Conservation (phyloP, 192 early-diverging fungal species). For the Coemansia sp. region DNA sequence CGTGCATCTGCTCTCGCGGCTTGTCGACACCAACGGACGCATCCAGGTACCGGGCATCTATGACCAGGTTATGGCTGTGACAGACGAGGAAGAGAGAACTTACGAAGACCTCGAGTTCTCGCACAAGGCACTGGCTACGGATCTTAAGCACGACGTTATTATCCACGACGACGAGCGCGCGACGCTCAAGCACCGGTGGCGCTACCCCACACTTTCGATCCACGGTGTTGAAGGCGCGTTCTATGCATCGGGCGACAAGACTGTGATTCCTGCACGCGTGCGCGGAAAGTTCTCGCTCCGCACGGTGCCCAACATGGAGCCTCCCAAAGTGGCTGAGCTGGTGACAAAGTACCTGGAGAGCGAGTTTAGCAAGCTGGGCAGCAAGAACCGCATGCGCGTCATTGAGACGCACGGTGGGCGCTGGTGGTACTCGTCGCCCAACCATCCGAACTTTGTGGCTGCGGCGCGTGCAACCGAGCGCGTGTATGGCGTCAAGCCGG, state of each 20-base stretch:
- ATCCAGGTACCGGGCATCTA: conserved; percentile 91
- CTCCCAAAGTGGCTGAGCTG: conserved; percentile 68
- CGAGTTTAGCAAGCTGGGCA: conserved; percentile 89
- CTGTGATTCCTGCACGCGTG: conserved; percentile 93
- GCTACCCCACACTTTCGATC: conserved; percentile 91
- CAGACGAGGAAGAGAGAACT: conserved; percentile 74
- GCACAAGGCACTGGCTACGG: conserved; percentile 55
- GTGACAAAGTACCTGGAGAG: conserved; percentile 70
- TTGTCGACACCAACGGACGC: conserved; percentile 81
- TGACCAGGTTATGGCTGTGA: conserved; percentile 86
- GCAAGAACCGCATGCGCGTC: conserved; percentile 80
- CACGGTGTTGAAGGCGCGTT: conserved; percentile 99
- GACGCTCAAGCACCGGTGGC: conserved; percentile 89
- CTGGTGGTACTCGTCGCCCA: conserved; percentile 86
- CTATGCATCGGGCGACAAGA: conserved; percentile 90
- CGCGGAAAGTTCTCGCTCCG: conserved; percentile 98
- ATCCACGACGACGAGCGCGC: conserved; percentile 75
- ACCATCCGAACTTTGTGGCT: conserved; percentile 93
- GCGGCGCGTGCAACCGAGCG: conserved; percentile 87
- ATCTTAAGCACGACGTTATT: conserved; percentile 74
- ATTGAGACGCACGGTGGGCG: conserved; percentile 81
- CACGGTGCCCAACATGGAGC: conserved; percentile 91
- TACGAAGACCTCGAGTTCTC: conserved; percentile 84
- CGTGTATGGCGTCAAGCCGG: conserved; percentile 90
- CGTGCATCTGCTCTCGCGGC: conserved; percentile 72